These are phyloP conservation scores for Podospora pseudopauciseta DNA, from an alignment of 495 filamentous ascomycete species.

Conservation along the genomic window DNA sequence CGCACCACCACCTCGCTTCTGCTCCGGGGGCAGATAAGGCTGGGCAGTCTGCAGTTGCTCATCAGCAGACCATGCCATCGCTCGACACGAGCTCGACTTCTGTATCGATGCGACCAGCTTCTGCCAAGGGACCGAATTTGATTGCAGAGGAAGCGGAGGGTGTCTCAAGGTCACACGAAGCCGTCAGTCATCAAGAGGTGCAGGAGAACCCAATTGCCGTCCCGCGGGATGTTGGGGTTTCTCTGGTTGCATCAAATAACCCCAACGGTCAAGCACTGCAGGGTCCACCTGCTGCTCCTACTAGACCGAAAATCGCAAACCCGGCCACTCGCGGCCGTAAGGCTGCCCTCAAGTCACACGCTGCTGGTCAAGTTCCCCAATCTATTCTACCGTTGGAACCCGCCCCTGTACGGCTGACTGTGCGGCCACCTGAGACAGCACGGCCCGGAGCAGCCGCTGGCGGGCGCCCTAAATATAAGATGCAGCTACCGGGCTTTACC, in stretches of 20 bases:
- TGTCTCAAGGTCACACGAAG: slow-evolving; percentile 6
- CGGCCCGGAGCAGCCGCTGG: slow-evolving; percentile 12
- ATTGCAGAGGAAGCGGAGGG: background rate
- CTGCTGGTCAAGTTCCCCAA: slow-evolving; percentile 43
- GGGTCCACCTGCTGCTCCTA: slow-evolving; percentile 2
- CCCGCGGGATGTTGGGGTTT: background rate
- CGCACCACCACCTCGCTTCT: background rate
- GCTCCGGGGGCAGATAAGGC: background rate
- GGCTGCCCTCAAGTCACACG: slow-evolving; percentile 46
- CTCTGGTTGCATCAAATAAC: background rate
- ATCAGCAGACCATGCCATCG: background rate
- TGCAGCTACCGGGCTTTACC: slow-evolving; percentile 38
- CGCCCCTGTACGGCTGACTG: slow-evolving; percentile 2
- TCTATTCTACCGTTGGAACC: slow-evolving; percentile 35
- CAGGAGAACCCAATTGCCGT: slow-evolving; percentile 6
- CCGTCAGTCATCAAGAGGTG: background rate
- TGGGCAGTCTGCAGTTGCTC: background rate
- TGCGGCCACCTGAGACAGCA: slow-evolving; percentile 10
- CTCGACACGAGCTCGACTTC: background rate
- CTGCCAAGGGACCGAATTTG: background rate
- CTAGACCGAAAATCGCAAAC: slow-evolving; percentile 32
- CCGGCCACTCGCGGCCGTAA: slow-evolving; percentile 50
- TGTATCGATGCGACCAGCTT: background rate
- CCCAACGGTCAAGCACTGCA: background rate
- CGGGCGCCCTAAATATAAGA: slow-evolving; percentile 27